Percentiles rank a stretch among this genome's conserved stretches.
These are phyloP conservation scores for Phialophora expanda DNA, from an alignment of 2,329 filamentous ascomycete species.

Conservation along the genomic window DNA sequence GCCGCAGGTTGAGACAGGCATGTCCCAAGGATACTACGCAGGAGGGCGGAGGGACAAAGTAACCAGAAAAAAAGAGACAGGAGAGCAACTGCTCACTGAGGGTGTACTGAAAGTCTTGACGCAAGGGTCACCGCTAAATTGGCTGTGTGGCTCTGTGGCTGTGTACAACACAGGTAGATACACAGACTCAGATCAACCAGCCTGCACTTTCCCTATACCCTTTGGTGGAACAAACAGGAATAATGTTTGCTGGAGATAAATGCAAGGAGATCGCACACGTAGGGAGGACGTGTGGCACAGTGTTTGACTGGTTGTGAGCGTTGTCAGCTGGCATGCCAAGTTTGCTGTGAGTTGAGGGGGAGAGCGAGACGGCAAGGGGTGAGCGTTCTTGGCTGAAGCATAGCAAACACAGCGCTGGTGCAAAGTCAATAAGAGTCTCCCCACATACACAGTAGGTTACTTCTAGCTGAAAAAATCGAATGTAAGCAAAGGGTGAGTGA, in stretches of 20 bases:
- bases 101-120: not conserved
- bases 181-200: not conserved
- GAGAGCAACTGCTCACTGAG: not conserved
- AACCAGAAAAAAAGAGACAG: conserved; percentile 1
- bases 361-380: not conserved
- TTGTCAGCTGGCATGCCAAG: conserved; percentile 1
- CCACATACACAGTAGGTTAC: not conserved
- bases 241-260: not conserved
- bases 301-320: not conserved
- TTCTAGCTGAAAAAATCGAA: not conserved
- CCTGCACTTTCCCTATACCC: not conserved
- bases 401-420: not conserved
- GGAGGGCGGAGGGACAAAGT: not conserved
- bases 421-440: not conserved
- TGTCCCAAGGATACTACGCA: not conserved
- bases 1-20: too few species aligned
- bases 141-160: not conserved
- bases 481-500: not conserved
- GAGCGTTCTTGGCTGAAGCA: not conserved
- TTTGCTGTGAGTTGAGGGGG: not conserved
- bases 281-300: not conserved
- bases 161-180: conserved; percentile 3
- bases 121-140: not conserved
- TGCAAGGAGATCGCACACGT: not conserved
- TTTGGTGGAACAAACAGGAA: not conserved